phyloP scores from a whole-genome alignment of 2,329 filamentous ascomycete species.

The Pestalotiopsis sp. region DNA sequence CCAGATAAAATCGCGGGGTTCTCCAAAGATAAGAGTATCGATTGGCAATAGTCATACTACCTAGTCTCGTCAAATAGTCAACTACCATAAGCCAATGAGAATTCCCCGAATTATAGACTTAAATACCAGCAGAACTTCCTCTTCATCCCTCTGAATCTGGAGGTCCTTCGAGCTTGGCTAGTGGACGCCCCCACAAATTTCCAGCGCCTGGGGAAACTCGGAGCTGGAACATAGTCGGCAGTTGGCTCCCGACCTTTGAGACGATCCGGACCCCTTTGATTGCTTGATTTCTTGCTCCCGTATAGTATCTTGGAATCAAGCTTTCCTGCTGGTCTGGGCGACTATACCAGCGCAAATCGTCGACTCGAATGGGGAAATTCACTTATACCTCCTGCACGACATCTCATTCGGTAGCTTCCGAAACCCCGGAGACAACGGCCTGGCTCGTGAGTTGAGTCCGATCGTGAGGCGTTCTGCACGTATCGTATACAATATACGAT shows the following conservation, averaged over 20 bases:
- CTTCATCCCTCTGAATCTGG: too few species aligned
- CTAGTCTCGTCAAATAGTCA: neutral
- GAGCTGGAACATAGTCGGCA: neutral
- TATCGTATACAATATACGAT: neutral
- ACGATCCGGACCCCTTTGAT: too few species aligned
- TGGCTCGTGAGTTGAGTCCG: neutral
- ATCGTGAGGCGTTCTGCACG: neutral
- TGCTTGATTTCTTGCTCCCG: too few species aligned
- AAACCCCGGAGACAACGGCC: neutral
- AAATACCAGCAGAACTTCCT: too few species aligned
- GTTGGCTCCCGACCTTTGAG: neutral
- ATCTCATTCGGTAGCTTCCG: neutral
- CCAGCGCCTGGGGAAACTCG: neutral
- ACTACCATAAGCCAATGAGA: neutral
- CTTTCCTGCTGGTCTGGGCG: too few species aligned
- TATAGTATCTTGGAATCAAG: too few species aligned
- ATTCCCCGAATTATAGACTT: neutral
- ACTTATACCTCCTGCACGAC: neutral
- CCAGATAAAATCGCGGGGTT: neutral
- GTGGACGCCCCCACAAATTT: neutral
- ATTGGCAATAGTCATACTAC: neutral
- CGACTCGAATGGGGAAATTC: too few species aligned
- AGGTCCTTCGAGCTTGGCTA: neutral
- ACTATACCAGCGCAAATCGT: too few species aligned
- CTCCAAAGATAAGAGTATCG: neutral